Evolutionary conservation across 805 yeast species (phyloP).

Genomic region (Candida incommunis): DNA sequence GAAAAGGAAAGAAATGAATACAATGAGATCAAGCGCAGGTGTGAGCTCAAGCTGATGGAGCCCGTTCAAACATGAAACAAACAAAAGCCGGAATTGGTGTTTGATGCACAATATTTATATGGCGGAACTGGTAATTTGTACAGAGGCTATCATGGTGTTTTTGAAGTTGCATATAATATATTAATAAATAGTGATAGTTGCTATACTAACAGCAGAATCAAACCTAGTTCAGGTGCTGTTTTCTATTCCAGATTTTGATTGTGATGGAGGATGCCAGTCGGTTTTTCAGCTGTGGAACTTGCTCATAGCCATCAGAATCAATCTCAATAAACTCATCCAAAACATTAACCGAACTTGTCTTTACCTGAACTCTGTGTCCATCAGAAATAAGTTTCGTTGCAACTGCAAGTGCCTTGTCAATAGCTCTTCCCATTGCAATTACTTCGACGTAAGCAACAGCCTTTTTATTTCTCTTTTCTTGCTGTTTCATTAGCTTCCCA

Average conservation of each 20-base stretch:
- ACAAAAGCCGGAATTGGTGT: too few species aligned
- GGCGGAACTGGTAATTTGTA: too few species aligned
- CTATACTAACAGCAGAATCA: too few species aligned
- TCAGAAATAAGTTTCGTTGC: conserved; percentile 44
- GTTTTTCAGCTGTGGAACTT: background rate
- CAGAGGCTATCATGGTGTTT: too few species aligned
- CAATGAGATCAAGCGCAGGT: background rate
- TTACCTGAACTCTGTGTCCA: conserved; percentile 39
- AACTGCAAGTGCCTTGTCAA: conserved; percentile 46
- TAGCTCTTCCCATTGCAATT: conserved; percentile 65
- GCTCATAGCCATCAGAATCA: conserved; percentile 15
- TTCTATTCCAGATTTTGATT: background rate
- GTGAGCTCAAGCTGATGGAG: too few species aligned
- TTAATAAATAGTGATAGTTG: too few species aligned
- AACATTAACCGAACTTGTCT: conserved; percentile 53
- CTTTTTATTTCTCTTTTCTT: conserved; percentile 28
- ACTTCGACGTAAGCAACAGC: conserved; percentile 37
- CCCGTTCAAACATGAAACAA: too few species aligned
- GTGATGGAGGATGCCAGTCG: background rate
- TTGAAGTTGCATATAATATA: too few species aligned
- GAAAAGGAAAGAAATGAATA: background rate
- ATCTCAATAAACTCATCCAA: conserved; percentile 45
- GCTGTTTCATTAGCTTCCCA: conserved; percentile 34
- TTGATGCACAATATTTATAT: too few species aligned
- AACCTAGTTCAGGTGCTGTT: too few species aligned